Evolutionary conservation across 2,329 filamentous ascomycete species (phyloP).

Genomic region (Colletotrichum agaves): DNA sequence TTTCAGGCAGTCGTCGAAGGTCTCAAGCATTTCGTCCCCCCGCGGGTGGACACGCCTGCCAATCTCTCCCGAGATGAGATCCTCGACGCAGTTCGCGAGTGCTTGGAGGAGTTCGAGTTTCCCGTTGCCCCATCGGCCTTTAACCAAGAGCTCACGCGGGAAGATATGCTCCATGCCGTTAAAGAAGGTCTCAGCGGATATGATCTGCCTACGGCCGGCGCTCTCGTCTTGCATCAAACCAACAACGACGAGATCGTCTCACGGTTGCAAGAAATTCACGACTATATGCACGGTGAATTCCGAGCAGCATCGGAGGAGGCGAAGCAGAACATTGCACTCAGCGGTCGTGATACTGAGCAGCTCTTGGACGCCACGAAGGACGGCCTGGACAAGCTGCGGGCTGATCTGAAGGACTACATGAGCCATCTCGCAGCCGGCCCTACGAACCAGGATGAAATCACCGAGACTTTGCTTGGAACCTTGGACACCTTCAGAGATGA

Average conservation of each 20-base stretch:
- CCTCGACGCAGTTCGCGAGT: slow-evolving; percentile 84
- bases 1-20: slow-evolving; percentile 87
- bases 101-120: slow-evolving; percentile 85
- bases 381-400: slow-evolving; percentile 82
- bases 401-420: slow-evolving; percentile 84
- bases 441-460: slow-evolving; percentile 79
- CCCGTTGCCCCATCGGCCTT: slow-evolving; percentile 68
- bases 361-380: slow-evolving; percentile 89
- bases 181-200: slow-evolving; percentile 67
- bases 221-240: slow-evolving; percentile 52
- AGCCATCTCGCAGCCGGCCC: slow-evolving; percentile 73
- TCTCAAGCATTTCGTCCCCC: slow-evolving; percentile 82
- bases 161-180: slow-evolving; percentile 73
- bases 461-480: slow-evolving; percentile 73
- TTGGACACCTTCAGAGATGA: slow-evolving; percentile 76
- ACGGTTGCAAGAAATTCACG: slow-evolving; percentile 73
- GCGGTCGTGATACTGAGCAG: slow-evolving; percentile 86
- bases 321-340: slow-evolving; percentile 83
- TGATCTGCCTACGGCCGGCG: slow-evolving; percentile 55
- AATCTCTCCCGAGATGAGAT: slow-evolving; percentile 84
- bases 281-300: slow-evolving; percentile 69
- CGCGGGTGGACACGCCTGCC: slow-evolving; percentile 75
- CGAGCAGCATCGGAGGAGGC: slow-evolving; percentile 69
- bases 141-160: slow-evolving; percentile 64
- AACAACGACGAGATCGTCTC: slow-evolving; percentile 63